These are phyloP conservation scores for Glomus cerebriforme DNA, from an alignment of 192 early-diverging fungal genomes.

Conservation along the genomic window DNA sequence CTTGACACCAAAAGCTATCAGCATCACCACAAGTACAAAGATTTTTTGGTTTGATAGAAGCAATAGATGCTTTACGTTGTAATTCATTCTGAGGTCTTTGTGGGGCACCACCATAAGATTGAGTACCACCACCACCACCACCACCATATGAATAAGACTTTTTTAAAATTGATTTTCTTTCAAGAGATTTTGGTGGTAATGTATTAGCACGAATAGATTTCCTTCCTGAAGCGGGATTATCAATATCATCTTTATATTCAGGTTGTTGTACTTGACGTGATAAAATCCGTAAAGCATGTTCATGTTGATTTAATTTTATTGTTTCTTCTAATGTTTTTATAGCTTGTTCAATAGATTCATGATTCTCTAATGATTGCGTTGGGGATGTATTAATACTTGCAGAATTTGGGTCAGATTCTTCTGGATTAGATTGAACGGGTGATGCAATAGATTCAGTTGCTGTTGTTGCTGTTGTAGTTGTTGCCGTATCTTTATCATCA, in stretches of 20 bases:
- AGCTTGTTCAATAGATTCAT: slow-evolving; percentile 10
- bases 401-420: not conserved
- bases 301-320: slow-evolving; percentile 10
- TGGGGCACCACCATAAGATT: not conserved
- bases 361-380: not conserved
- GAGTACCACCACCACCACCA: too few relatives aligned
- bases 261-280: not conserved
- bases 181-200: not conserved
- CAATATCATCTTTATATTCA: not conserved
- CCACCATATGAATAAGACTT: not conserved
- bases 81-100: not conserved
- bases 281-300: not conserved
- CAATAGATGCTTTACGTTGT: too few relatives aligned
- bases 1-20: slow-evolving; percentile 14
- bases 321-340: slow-evolving; percentile 19
- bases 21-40: slow-evolving; percentile 10
- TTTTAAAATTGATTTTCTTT: not conserved
- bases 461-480: too few relatives aligned
- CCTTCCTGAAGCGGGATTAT: not conserved
- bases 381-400: not conserved
- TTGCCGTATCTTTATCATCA: not conserved
- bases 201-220: not conserved
- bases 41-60: not conserved
- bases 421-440: not conserved
- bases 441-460: not conserved